Base-by-base conservation (phyloP, 2,329 filamentous ascomycete species). In the Cladosporium cucumerinum region DNA sequence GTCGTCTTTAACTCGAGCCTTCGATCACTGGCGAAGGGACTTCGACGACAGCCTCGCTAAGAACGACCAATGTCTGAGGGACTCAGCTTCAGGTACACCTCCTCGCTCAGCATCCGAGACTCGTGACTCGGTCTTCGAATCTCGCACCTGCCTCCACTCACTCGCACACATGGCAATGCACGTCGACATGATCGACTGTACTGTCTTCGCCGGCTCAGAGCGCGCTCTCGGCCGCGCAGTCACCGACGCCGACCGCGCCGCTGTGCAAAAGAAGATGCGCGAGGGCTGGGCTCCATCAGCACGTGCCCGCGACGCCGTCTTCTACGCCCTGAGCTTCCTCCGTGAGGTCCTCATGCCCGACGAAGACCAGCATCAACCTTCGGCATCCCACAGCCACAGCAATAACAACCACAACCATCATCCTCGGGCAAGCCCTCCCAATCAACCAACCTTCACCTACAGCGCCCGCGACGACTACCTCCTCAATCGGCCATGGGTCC, bases 101-200 rank as follows among this genome's bases (percentile, higher is more conserved):
- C 54, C 58, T 21, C 61, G 52, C 18, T 66, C 25, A 65, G 54
- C 28, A 67, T 68, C 66, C 62, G 76, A 81, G 32, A 78, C 82
- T 51, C 87, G 89, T 71, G 87, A 90, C 67, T 89, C 89, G 70
- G 88, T 96, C 32, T 94, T 95, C 71, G 92, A 97, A 75, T 93
- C 90, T 68, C 87, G 92, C 23, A 96, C 90, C 2, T 94, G 97
- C 30, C 82, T 98, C 52, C 93, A 98, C 74, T 92, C 96, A 72
- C 82, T 99, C 14, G 95, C 95, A 0, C 95, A 98, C 77, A 97
- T 99, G 92, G 92, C 93, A 3, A 97, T 97, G 85, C 93, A 98
- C 74, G 93, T 96, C 26, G 94, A 98, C 74, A 92, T 98, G 62
- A 91, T 96, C n/a, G 94, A 98, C 76, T 94, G 93, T 72, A 94